Evolutionary conservation across 257 asterid species (phyloP).

Genomic region (Nicotiana attenuata): DNA sequence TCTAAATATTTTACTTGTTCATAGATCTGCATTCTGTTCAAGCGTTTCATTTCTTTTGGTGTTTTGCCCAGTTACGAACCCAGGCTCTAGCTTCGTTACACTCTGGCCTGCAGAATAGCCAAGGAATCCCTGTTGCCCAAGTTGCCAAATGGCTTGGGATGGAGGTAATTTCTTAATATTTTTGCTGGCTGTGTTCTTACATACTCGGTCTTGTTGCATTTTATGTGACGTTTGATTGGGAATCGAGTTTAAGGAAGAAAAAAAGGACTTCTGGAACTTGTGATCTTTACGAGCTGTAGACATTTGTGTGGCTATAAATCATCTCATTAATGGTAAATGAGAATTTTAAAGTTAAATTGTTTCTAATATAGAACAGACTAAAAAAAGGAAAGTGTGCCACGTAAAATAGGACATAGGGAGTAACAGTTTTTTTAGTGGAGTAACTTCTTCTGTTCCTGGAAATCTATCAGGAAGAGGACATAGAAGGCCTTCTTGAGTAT

Average conservation of each 20-base stretch:
- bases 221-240: no score
- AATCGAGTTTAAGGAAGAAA: no score
- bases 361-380: no score
- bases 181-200: conserved; percentile 9
- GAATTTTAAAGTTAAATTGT: no score
- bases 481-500: conserved; percentile 67
- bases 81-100: conserved; percentile 95
- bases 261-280: no score
- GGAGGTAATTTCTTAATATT: conserved; percentile 55
- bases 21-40: not conserved
- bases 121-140: conserved; percentile 81
- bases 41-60: conserved; percentile 16
- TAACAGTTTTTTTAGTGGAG: conserved; percentile 8
- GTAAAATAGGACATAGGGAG: no score
- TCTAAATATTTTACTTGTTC: not conserved
- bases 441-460: conserved; percentile 12
- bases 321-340: no score
- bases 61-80: conserved; percentile 67
- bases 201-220: not conserved
- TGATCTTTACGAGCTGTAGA: no score
- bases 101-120: conserved; percentile 81
- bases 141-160: conserved; percentile 88
- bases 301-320: no score
- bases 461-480: conserved; percentile 72
- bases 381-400: no score